phyloP scores from a whole-genome alignment of 768 basidiomycete genomes.

The Suillus bovinus region DNA sequence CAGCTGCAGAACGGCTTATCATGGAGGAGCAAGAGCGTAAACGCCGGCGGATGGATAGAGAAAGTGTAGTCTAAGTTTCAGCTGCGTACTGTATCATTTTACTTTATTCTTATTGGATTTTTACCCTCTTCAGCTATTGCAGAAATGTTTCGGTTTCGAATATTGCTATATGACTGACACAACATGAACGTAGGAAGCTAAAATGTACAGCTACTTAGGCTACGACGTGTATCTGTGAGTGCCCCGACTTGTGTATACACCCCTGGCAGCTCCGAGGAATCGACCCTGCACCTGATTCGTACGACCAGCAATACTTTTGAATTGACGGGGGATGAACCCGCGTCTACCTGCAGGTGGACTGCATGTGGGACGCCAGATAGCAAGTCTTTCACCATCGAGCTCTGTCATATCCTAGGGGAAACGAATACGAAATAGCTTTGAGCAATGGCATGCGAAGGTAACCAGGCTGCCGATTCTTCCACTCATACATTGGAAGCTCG shows the following conservation, averaged over 20 bases:
- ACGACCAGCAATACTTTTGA: too few species aligned
- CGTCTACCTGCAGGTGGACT: too few species aligned
- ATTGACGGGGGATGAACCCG: too few species aligned
- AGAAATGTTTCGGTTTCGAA: not conserved
- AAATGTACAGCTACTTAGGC: not conserved
- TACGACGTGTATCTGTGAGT: not conserved
- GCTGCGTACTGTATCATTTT: constrained; percentile 6
- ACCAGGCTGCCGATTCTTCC: not conserved
- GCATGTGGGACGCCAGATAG: too few species aligned
- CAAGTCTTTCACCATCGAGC: too few species aligned
- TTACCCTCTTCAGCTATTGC: not conserved
- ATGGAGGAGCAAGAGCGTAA: constrained; percentile 91
- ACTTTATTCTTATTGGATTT: constrained; percentile 11
- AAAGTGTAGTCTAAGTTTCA: constrained; percentile 21
- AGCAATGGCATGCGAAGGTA: too few species aligned
- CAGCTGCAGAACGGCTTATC: constrained; percentile 84
- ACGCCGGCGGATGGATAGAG: constrained; percentile 69
- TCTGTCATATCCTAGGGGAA: too few species aligned
- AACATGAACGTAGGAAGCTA: not conserved
- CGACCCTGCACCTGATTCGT: too few species aligned
- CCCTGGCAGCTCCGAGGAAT: too few species aligned
- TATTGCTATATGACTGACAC: not conserved
- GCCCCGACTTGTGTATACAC: too few species aligned
- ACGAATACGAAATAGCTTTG: too few species aligned
- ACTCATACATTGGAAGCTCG: constrained; percentile 7